phyloP scores from a whole-genome alignment of 176 grass and related monocot species.

The Eleusine indica region DNA sequence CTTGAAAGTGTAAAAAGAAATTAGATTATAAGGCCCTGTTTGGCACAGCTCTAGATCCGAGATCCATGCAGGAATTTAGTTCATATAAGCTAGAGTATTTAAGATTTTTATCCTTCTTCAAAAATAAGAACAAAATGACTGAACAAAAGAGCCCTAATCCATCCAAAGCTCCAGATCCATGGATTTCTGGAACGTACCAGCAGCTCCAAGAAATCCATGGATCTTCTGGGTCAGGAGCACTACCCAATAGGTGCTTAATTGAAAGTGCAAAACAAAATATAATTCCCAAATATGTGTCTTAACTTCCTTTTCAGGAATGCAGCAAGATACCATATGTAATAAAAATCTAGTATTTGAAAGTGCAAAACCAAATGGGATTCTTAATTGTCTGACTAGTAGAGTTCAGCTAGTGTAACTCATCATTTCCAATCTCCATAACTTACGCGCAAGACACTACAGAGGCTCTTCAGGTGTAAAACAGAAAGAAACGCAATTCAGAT shows the following conservation, averaged over 20 bases:
- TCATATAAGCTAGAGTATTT: neutral
- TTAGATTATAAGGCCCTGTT: neutral
- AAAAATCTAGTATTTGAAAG: neutral
- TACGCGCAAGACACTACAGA: conserved; percentile 8
- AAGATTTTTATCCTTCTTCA: neutral
- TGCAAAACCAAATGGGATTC: conserved; percentile 16
- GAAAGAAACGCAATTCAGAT: conserved; percentile 9
- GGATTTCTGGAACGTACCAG: neutral
- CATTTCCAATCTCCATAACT: neutral
- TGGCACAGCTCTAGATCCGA: neutral
- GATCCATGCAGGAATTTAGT: neutral
- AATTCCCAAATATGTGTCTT: neutral
- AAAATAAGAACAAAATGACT: neutral
- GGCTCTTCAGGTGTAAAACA: neutral
- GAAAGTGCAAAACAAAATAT: neutral
- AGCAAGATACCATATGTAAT: neutral
- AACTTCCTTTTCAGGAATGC: neutral
- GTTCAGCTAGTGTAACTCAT: neutral
- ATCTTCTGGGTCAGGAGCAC: neutral
- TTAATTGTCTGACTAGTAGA: conserved; percentile 16
- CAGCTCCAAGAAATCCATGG: neutral
- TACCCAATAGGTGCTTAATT: neutral
- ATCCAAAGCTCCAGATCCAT: neutral
- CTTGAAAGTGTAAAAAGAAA: neutral
- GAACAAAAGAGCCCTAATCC: neutral